A percentile compares a stretch with the other conserved stretches of the same genome.
Conservation (phyloP, 2,329 filamentous ascomycete genomes). For the Stemphylium lycopersici region DNA sequence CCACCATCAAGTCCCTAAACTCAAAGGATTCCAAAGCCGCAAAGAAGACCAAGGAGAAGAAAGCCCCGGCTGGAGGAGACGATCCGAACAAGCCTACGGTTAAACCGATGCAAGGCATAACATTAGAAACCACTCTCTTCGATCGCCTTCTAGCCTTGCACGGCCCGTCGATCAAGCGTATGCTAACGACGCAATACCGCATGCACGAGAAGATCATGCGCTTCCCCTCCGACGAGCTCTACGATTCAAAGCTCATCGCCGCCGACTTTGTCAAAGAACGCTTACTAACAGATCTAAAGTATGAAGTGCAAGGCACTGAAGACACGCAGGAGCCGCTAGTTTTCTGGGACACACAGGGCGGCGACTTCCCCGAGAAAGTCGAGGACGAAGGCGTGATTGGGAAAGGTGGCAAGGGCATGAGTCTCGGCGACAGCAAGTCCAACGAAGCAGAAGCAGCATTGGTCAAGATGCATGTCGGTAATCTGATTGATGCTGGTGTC, state of each 20-base stretch:
- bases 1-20: conserved; percentile 83
- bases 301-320: conserved; percentile 78
- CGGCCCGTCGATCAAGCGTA: conserved; percentile 82
- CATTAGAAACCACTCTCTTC: conserved; percentile 89
- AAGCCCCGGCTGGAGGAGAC: conserved; percentile 32
- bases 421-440: conserved; percentile 79
- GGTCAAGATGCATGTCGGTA: conserved; percentile 76
- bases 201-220: conserved; percentile 98
- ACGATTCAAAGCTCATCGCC: conserved; percentile 80
- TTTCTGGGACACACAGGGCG: conserved; percentile 96
- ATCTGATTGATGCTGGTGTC: conserved; percentile 79
- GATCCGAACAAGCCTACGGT: conserved; percentile 43
- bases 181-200: conserved; percentile 96
- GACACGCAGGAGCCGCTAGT: conserved; percentile 87
- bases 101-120: conserved; percentile 54
- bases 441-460: conserved; percentile 89
- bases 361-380: conserved; percentile 82
- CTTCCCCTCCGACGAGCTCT: conserved; percentile 88
- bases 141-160: conserved; percentile 84
- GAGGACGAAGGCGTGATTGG: conserved; percentile 71
- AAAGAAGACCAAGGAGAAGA: conserved; percentile 52
- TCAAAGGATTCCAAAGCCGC: conserved; percentile 46
- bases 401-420: conserved; percentile 54
- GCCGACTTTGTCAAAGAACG: conserved; percentile 78
- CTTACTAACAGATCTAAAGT: conserved; percentile 77